Evolutionary conservation across 805 yeast genomes (phyloP), one percentile per base, ranked within the genome.

Genomic region (Teunomyces pallodes): DNA sequence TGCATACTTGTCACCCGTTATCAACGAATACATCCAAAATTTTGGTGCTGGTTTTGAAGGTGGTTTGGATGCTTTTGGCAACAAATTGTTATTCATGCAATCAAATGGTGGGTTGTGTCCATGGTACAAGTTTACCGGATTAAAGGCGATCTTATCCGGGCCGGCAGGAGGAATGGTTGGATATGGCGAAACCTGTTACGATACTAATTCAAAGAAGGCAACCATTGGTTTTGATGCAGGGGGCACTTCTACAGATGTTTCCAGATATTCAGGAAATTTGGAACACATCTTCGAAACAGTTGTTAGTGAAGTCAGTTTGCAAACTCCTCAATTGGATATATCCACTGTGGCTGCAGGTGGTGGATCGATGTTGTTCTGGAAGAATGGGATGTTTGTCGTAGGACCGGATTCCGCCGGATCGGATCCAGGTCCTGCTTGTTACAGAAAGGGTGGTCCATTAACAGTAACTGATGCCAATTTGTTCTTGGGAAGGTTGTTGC

Each of bases 101-200:
- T 87, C 96, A 9, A 96, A 92, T 64, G 98, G 98, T 49, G 98
- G 98, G 2, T 76, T 92, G 50, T 90, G 91, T 17, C 90, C 90
- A 47, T 90, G 94, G 59, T 74, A 81, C 17, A 77, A 81, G 43
- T 92, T 92, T 63, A 85, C 96, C 0, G 98, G 98, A 1, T 72
- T 92, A 32, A 79, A 83, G 56, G 96, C 98, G 3, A 87, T 92
- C 43, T 68, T 92, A 31, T 89, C 97, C 1, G 98, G 98, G 2
- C 98, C 98, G 2, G 98, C 98, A 8, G 98, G 98, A 33, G 98
- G 98, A 43, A 96, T 92, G 49, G 97, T 92, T 30, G 98, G 98
- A 0, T 88, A 83, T 57, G 88, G 96, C 0, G 77, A 81, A 45
- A 91, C 98, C 0, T 87, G 96, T 52, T 89, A 76, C 61, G 80